Evolutionary conservation across 331 rosid genomes (phyloP).

Genomic region (Malus hybrid): DNA sequence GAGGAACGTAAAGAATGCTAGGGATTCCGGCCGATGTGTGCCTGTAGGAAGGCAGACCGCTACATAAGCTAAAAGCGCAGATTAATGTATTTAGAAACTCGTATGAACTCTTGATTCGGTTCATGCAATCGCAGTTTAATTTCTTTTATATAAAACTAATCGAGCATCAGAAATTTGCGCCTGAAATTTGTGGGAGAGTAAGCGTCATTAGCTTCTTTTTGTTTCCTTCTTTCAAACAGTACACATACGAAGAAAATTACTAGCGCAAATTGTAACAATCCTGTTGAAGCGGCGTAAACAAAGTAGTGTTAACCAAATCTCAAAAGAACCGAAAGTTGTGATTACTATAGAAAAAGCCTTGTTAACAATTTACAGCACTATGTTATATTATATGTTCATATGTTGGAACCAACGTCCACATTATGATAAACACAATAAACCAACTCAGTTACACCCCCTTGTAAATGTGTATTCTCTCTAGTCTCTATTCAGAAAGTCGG

Average conservation of each 20-base stretch:
- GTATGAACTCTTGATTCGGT: not conserved
- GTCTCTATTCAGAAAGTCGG: not conserved
- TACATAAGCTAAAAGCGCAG: not conserved
- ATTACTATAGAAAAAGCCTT: not conserved
- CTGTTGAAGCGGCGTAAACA: too few species aligned
- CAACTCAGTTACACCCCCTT: too few species aligned
- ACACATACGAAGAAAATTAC: not conserved
- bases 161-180: not conserved
- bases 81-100: not conserved
- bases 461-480: not conserved
- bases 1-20: conserved; percentile 14
- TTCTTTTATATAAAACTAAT: not conserved
- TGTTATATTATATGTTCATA: not conserved
- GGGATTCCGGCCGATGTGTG: too few species aligned
- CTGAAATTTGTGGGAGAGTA: not conserved
- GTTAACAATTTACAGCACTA: not conserved
- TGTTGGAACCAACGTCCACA: conserved; percentile 6
- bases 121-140: not conserved
- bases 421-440: not conserved
- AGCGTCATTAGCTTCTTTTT: not conserved
- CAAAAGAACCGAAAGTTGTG: not conserved
- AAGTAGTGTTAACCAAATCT: too few species aligned
- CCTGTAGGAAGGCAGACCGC: too few species aligned
- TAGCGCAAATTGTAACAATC: not conserved
- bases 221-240: not conserved